These are phyloP conservation scores for Boeremia exigua DNA, from an alignment of 2,329 filamentous ascomycete genomes.

Conservation along the genomic window DNA sequence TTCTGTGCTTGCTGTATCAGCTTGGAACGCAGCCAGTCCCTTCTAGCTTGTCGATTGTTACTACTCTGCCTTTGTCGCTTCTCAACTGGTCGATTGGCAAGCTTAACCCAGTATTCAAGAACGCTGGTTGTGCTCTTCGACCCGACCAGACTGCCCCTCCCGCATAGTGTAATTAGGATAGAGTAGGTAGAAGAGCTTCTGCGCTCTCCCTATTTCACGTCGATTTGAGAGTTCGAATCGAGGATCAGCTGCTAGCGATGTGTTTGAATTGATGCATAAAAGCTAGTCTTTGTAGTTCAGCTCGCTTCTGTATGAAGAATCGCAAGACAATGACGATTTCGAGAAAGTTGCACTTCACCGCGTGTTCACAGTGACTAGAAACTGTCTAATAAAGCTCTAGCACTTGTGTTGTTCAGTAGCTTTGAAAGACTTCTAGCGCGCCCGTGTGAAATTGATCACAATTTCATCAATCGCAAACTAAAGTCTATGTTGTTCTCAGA, in stretches of 20 bases:
- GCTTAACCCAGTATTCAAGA: constrained; percentile 33
- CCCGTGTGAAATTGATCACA: too few species aligned
- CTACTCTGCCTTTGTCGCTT: constrained; percentile 17
- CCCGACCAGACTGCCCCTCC: constrained; percentile 51
- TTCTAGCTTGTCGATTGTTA: constrained; percentile 20
- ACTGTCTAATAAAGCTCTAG: too few species aligned
- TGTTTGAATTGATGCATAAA: too few species aligned
- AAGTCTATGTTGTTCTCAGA: too few species aligned
- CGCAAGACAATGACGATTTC: too few species aligned
- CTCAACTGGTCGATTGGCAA: constrained; percentile 26
- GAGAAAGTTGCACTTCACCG: too few species aligned
- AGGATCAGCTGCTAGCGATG: too few species aligned
- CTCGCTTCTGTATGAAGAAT: background rate
- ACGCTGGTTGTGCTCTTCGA: constrained; percentile 50
- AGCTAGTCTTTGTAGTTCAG: too few species aligned
- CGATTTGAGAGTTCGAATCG: background rate
- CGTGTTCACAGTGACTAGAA: too few species aligned
- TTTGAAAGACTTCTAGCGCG: too few species aligned
- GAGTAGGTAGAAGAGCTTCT: constrained; percentile 14
- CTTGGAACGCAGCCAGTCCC: constrained; percentile 49
- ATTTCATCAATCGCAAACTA: too few species aligned
- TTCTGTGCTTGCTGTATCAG: constrained; percentile 54
- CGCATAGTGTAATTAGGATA: constrained; percentile 1
- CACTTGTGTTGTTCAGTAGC: too few species aligned
- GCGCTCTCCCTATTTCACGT: constrained; percentile 7